phyloP scores from a whole-genome alignment of 2,329 filamentous ascomycete species.

The Apiospora kogelbergensis region DNA sequence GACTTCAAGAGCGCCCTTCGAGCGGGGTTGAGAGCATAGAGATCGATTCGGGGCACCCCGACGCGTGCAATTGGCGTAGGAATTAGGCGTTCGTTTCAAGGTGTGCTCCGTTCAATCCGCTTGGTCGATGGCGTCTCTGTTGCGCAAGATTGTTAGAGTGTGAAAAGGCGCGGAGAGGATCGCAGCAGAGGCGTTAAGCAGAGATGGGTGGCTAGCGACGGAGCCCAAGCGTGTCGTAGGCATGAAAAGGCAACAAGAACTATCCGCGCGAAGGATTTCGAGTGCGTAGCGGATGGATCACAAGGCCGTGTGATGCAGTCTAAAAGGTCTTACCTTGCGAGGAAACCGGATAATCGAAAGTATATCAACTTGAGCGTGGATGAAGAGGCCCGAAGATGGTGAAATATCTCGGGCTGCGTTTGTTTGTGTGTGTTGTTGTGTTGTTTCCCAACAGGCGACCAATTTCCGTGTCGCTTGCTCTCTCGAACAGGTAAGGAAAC shows the following conservation, averaged over 20 bases:
- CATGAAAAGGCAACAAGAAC: background rate
- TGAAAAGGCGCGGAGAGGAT: background rate
- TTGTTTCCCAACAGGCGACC: conserved; percentile 6
- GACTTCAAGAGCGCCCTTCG: conserved; percentile 18
- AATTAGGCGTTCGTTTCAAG: background rate
- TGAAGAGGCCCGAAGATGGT: background rate
- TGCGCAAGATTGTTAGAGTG: background rate
- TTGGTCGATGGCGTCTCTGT: background rate
- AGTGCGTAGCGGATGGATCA: background rate
- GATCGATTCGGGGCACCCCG: conserved; percentile 6
- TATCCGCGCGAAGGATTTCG: conserved; percentile 1
- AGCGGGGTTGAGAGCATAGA: background rate
- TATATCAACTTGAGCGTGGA: background rate
- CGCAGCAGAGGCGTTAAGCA: background rate
- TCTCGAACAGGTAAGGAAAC: background rate
- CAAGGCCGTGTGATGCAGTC: background rate
- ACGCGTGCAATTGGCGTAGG: background rate
- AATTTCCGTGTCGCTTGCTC: conserved; percentile 6
- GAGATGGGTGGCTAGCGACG: background rate
- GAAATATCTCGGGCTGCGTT: background rate
- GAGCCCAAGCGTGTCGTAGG: background rate
- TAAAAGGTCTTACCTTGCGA: conserved; percentile 5
- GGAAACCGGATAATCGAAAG: background rate
- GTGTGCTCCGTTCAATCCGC: background rate
- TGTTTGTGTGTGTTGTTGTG: conserved; percentile 1